A percentile compares a stretch with the other conserved stretches of the same genome.
phyloP scores from a whole-genome alignment of 1,284 basidiomycete genomes.

The Cutaneotrichosporon cavernicola region DNA sequence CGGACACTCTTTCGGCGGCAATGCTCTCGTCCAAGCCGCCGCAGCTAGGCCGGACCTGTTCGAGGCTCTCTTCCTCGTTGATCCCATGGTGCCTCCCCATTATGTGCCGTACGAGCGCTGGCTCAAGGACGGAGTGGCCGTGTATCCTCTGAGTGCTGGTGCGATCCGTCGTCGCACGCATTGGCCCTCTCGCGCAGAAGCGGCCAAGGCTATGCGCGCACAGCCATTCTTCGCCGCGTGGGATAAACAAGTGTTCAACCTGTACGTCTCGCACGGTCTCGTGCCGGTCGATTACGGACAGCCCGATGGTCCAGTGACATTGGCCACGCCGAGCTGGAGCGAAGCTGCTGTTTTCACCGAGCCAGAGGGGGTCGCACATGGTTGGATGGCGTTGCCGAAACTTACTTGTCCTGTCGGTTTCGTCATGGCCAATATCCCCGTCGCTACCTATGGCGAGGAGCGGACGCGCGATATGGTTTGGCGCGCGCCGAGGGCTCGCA shows the following conservation, averaged over 20 bases:
- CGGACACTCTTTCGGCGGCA: constrained; percentile 80
- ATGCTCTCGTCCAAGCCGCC: constrained; percentile 63
- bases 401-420: constrained; percentile 40
- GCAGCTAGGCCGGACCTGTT: constrained; percentile 68
- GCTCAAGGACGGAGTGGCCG: not conserved
- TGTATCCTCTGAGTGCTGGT: constrained; percentile 39
- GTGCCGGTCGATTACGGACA: constrained; percentile 43
- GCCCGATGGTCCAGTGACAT: constrained; percentile 26
- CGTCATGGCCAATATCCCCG: constrained; percentile 26
- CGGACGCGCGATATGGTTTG: constrained; percentile 39
- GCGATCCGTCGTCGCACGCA: constrained; percentile 55
- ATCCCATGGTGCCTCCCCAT: constrained; percentile 58
- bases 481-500: constrained; percentile 32
- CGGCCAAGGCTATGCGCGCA: constrained; percentile 56
- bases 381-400: constrained; percentile 38
- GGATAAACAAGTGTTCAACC: constrained; percentile 64
- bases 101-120: constrained; percentile 10
- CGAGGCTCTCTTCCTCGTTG: constrained; percentile 70
- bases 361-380: constrained; percentile 31
- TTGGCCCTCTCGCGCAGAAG: constrained; percentile 14
- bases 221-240: constrained; percentile 48
- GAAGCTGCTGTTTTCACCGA: constrained; percentile 42
- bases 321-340: constrained; percentile 38
- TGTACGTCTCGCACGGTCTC: constrained; percentile 68
- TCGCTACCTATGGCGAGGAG: constrained; percentile 34